phyloP scores from a whole-genome alignment of 345 rosid genomes.

The Hypericum perforatum region DNA sequence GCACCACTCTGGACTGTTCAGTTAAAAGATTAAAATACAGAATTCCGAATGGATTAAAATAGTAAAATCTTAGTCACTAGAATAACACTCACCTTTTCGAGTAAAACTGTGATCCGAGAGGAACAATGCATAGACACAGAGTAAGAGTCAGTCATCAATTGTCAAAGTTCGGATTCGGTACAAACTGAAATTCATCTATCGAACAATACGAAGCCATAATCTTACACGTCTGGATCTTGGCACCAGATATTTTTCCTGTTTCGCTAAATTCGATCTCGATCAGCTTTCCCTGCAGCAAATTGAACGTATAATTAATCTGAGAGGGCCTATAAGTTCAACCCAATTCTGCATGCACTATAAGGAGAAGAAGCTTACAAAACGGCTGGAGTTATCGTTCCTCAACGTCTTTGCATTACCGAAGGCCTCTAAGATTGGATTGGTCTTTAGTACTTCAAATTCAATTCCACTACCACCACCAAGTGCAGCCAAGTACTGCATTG shows the following conservation, averaged over 20 bases:
- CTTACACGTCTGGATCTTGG: conserved; percentile 97
- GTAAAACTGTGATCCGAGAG: conserved; percentile 56
- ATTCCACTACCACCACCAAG: conserved; percentile 99
- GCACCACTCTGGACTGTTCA: conserved; percentile 98
- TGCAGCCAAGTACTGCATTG: conserved; percentile 98
- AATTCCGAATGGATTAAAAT: conserved; percentile 6
- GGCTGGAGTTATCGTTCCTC: conserved; percentile 97
- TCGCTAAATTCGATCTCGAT: conserved; percentile 95
- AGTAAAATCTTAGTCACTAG: conserved; percentile 4
- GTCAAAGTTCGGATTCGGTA: conserved; percentile 2
- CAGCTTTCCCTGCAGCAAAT: conserved; percentile 71
- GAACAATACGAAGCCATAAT: conserved; percentile 2
- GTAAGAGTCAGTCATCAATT: conserved; percentile 22
- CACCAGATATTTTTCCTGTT: conserved; percentile 97
- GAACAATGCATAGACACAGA: conserved; percentile 20
- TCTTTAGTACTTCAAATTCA: conserved; percentile 89
- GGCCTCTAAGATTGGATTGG: conserved; percentile 96
- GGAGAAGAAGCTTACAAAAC: conserved; percentile 71
- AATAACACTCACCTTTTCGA: conserved; percentile 73
- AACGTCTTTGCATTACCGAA: conserved; percentile 96
- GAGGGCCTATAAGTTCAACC: too few relatives aligned
- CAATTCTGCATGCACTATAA: background rate
- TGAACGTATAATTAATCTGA: background rate
- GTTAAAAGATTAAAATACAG: conserved; percentile 18
- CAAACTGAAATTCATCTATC: conserved; percentile 1